Percentiles rank a stretch among this genome's conserved stretches.
These are phyloP conservation scores for Coprinopsis strossmayeri DNA, from an alignment of 768 basidiomycete genomes.

Conservation along the genomic window DNA sequence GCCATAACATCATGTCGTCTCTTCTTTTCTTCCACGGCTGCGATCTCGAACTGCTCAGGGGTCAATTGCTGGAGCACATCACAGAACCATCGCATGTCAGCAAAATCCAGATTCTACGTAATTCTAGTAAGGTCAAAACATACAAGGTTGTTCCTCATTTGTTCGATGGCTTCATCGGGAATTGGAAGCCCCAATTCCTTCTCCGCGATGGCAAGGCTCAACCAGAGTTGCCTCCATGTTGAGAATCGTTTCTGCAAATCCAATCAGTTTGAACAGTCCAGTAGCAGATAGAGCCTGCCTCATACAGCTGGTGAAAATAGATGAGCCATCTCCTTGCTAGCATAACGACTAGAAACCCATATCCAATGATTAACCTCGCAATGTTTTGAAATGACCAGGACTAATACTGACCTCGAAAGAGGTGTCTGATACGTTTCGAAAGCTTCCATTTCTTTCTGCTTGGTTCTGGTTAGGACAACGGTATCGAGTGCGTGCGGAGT, in stretches of 20 bases:
- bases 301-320: constrained; percentile 91
- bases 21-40: constrained; percentile 94
- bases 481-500: too few relatives aligned
- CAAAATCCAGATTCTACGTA: too few relatives aligned
- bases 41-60: constrained; percentile 84
- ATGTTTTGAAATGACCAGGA: too few relatives aligned
- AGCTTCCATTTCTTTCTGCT: constrained; percentile 50
- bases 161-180: constrained; percentile 82
- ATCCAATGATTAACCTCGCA: too few relatives aligned
- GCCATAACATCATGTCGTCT: constrained; percentile 99
- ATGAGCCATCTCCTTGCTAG: constrained; percentile 97
- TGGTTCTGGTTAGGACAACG: background rate
- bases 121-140: too few relatives aligned
- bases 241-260: constrained; percentile 85
- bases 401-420: constrained; percentile 56
- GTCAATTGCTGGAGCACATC: constrained; percentile 57
- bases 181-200: constrained; percentile 92
- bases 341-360: constrained; percentile 99
- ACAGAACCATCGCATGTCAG: background rate
- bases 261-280: too few relatives aligned
- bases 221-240: constrained; percentile 95
- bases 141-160: constrained; percentile 94
- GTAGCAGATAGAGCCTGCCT: background rate
- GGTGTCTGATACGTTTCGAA: constrained; percentile 77
- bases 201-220: constrained; percentile 93